phyloP scores from a whole-genome alignment of 306 rosid species.

The Cucurbita moschata region DNA sequence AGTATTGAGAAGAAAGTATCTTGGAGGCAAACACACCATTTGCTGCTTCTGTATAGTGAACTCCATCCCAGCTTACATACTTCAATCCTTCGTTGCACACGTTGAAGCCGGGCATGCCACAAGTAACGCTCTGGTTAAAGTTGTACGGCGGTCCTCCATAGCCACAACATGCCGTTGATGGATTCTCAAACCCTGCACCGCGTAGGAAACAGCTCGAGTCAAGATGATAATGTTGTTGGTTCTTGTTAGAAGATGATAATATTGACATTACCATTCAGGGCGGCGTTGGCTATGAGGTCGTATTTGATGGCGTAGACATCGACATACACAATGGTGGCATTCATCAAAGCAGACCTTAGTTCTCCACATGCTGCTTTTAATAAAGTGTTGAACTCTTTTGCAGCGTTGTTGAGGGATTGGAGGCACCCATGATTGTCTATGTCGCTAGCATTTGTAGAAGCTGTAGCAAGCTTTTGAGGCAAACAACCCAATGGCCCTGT shows the following conservation, averaged over 20 bases:
- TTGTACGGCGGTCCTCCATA: slow-evolving; percentile 21
- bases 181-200: slow-evolving; percentile 14
- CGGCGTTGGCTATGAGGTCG: slow-evolving; percentile 8
- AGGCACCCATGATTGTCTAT: slow-evolving; percentile 14
- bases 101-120: slow-evolving; percentile 11
- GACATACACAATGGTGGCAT: slow-evolving; percentile 14
- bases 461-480: slow-evolving; percentile 11
- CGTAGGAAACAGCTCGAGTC: background rate
- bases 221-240: background rate
- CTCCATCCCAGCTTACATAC: slow-evolving; percentile 23
- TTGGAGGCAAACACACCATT: slow-evolving; percentile 17
- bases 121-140: slow-evolving; percentile 4
- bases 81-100: slow-evolving; percentile 13
- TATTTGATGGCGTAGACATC: slow-evolving; percentile 18
- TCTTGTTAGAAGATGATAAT: background rate
- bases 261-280: slow-evolving; percentile 2
- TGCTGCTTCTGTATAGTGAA: slow-evolving; percentile 21
- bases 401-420: slow-evolving; percentile 10
- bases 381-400: slow-evolving; percentile 10
- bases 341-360: slow-evolving; percentile 13
- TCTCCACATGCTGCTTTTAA: slow-evolving; percentile 4
- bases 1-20: slow-evolving; percentile 16
- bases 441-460: background rate
- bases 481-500: slow-evolving; percentile 20
- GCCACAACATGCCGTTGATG: slow-evolving; percentile 19